Conservation (phyloP, 805 yeast genomes). For the Metschnikowia anglica region DNA sequence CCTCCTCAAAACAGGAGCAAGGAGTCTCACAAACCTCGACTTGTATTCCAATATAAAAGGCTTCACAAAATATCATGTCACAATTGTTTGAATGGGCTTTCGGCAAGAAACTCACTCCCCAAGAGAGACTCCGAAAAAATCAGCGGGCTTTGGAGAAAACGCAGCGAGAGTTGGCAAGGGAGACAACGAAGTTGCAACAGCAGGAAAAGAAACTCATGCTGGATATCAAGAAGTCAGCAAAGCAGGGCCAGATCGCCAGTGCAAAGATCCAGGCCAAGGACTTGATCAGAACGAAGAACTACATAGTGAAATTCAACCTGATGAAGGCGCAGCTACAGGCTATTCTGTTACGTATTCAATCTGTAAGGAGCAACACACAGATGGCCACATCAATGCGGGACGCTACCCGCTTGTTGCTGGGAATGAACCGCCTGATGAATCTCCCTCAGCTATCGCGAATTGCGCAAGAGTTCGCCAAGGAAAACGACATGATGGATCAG, state of each 20-base stretch:
- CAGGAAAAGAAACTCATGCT: constrained; percentile 86
- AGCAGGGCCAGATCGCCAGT: constrained; percentile 81
- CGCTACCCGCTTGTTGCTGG: constrained; percentile 79
- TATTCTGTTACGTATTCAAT: constrained; percentile 83
- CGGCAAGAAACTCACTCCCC: constrained; percentile 92
- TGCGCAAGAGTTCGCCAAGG: constrained; percentile 92
- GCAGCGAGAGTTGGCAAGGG: constrained; percentile 89
- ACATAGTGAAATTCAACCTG: constrained; percentile 81
- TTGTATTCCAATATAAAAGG: background rate
- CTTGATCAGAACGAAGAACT: constrained; percentile 79
- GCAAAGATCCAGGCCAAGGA: constrained; percentile 96
- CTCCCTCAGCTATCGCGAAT: constrained; percentile 84
- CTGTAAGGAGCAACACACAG: constrained; percentile 90
- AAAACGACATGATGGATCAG: constrained; percentile 96
- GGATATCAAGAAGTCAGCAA: constrained; percentile 91
- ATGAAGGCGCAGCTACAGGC: constrained; percentile 98
- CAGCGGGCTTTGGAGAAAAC: constrained; percentile 94
- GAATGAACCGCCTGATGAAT: constrained; percentile 90
- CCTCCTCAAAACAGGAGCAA: background rate
- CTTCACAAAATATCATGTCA: constrained; percentile 13
- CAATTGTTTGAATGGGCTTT: constrained; percentile 84
- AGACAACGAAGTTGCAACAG: constrained; percentile 76
- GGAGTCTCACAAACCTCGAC: background rate
- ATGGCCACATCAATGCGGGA: constrained; percentile 95
- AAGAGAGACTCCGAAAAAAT: constrained; percentile 90